These are phyloP conservation scores for Epichloe sylvatica DNA, from an alignment of 2,329 filamentous ascomycete species.

Conservation along the genomic window DNA sequence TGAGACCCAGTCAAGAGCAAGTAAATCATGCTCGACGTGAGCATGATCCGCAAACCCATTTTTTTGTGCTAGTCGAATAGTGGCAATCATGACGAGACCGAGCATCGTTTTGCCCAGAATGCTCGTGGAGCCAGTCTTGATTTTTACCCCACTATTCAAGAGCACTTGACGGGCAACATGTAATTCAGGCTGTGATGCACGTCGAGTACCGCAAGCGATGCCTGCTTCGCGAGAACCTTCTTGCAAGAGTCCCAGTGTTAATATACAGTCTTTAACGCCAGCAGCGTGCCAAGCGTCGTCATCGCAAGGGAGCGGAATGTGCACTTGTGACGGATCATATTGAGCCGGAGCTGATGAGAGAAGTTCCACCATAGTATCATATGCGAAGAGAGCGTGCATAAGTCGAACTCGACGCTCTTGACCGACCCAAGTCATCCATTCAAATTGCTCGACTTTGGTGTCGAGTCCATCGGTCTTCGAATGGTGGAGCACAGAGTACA, in stretches of 20 bases:
- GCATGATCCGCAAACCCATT: neutral
- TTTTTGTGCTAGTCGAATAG: slow-evolving; percentile 35
- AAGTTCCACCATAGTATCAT: slow-evolving; percentile 50
- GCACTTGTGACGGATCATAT: slow-evolving; percentile 50
- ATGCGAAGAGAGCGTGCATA: slow-evolving; percentile 50
- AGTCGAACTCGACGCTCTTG: slow-evolving; percentile 55
- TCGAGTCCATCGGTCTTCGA: slow-evolving; percentile 39
- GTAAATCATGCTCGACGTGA: neutral
- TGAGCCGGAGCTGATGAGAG: slow-evolving; percentile 56
- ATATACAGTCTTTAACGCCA: slow-evolving; percentile 43
- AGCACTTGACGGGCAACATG: slow-evolving; percentile 47
- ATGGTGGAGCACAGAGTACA: slow-evolving; percentile 41
- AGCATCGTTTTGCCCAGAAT: slow-evolving; percentile 1
- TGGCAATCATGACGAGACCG: slow-evolving; percentile 40
- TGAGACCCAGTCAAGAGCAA: slow-evolving; percentile 41
- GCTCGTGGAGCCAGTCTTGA: slow-evolving; percentile 1
- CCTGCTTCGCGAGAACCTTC: slow-evolving; percentile 33
- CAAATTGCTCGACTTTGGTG: slow-evolving; percentile 13
- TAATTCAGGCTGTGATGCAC: slow-evolving; percentile 38
- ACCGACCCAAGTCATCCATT: slow-evolving; percentile 54
- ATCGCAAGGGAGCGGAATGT: slow-evolving; percentile 55
- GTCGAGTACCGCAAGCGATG: slow-evolving; percentile 43
- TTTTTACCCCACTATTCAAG: slow-evolving; percentile 31
- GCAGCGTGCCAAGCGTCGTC: slow-evolving; percentile 61
- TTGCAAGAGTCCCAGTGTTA: slow-evolving; percentile 47